phyloP scores from a whole-genome alignment of 768 basidiomycete genomes.

The Auriscalpium vulgare region DNA sequence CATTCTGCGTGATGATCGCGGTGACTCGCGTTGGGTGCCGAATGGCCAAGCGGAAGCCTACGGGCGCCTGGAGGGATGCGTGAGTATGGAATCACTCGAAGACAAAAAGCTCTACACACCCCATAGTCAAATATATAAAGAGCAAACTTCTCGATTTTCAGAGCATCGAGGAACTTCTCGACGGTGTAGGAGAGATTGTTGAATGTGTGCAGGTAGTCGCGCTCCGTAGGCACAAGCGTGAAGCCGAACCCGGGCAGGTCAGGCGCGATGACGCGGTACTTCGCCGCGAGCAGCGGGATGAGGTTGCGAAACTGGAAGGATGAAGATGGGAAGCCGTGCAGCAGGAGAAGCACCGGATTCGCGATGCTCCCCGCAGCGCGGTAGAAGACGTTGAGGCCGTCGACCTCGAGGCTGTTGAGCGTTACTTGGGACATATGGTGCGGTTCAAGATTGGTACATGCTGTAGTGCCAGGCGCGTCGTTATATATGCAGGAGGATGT shows the following conservation, averaged over 20 bases:
- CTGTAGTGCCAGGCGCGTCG: too few species aligned
- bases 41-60: conserved; percentile 29
- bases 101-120: conserved; percentile 20
- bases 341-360: conserved; percentile 31
- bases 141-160: conserved; percentile 31
- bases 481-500: conserved; percentile 2
- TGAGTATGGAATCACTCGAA: background rate
- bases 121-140: conserved; percentile 47
- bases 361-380: conserved; percentile 29
- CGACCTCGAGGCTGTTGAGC: conserved; percentile 22
- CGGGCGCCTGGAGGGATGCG: conserved; percentile 1
- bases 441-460: background rate
- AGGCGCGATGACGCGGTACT: conserved; percentile 41
- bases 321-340: conserved; percentile 44
- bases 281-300: conserved; percentile 31
- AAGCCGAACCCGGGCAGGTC: conserved; percentile 46
- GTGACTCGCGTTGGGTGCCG: conserved; percentile 33
- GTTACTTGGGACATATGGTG: conserved; percentile 6
- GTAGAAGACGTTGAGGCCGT: conserved; percentile 36
- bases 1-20: conserved; percentile 41
- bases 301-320: conserved; percentile 43
- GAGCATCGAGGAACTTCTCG: conserved; percentile 31
- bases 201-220: conserved; percentile 35
- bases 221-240: conserved; percentile 31
- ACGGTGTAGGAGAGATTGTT: conserved; percentile 32